Percentiles rank a stretch among this genome's conserved stretches.
These are phyloP conservation scores for Dictyostelium firmibasis DNA, from an alignment of 78 protist species.

Conservation along the genomic window DNA sequence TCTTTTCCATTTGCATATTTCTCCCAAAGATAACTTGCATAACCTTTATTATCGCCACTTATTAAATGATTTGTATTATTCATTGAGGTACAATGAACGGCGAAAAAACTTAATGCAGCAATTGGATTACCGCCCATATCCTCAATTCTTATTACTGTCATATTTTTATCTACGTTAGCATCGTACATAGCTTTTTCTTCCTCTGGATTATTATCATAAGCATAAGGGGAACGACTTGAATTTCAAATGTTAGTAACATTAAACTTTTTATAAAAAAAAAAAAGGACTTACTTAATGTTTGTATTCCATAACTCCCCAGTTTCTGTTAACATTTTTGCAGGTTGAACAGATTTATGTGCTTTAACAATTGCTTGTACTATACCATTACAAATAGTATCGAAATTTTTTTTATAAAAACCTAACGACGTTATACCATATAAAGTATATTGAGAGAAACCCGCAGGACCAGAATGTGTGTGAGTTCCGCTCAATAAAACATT, in stretches of 20 bases:
- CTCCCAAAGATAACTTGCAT: conserved; percentile 85
- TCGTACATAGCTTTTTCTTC: conserved; percentile 82
- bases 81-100: conserved; percentile 88
- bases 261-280: no score
- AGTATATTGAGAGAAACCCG: conserved; percentile 81
- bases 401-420: conserved; percentile 80
- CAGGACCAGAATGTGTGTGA: conserved; percentile 91
- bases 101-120: conserved; percentile 74
- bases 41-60: conserved; percentile 91
- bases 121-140: conserved; percentile 76
- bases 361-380: conserved; percentile 75
- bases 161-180: conserved; percentile 75
- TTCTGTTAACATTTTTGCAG: conserved; percentile 10
- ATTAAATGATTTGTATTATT: conserved; percentile 84
- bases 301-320: conserved; percentile 59
- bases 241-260: no score
- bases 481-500: conserved; percentile 82
- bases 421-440: conserved; percentile 82
- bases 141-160: conserved; percentile 71
- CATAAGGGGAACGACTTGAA: conserved; percentile 86
- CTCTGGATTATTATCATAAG: conserved; percentile 83
- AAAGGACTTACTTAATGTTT: conserved; percentile 71
- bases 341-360: conserved; percentile 80
- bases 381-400: conserved; percentile 81
- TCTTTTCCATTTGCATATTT: conserved; percentile 2